phyloP scores from a whole-genome alignment of 1,139 yeast species.

The Sugiyamaella neomexicana region DNA sequence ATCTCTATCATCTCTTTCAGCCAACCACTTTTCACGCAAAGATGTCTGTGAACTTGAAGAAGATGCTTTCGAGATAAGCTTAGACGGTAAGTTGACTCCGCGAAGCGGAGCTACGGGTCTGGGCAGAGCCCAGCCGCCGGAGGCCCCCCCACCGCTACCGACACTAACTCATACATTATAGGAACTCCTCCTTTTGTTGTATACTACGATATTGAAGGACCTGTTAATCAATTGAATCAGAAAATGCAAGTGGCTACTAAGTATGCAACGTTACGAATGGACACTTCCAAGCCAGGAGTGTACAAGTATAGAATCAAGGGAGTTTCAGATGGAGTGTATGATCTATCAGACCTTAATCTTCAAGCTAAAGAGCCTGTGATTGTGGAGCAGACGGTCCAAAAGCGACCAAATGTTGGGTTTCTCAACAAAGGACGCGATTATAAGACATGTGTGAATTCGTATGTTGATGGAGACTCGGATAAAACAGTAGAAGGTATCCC shows the following conservation, averaged over 20 bases:
- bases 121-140: background rate
- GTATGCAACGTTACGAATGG: slow-evolving; percentile 49
- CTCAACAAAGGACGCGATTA: slow-evolving; percentile 48
- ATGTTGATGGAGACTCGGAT: slow-evolving; percentile 31
- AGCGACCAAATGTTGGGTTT: slow-evolving; percentile 61
- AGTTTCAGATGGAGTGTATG: slow-evolving; percentile 66
- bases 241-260: slow-evolving; percentile 54
- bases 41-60: slow-evolving; percentile 52
- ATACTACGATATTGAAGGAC: slow-evolving; percentile 63
- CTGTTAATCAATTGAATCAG: slow-evolving; percentile 50
- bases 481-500: slow-evolving; percentile 53
- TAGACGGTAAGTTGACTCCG: slow-evolving; percentile 42
- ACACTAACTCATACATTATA: slow-evolving; percentile 20
- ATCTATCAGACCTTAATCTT: slow-evolving; percentile 39
- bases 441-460: slow-evolving; percentile 52
- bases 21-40: slow-evolving; percentile 38
- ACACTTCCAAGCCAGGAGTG: slow-evolving; percentile 49
- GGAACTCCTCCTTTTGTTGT: slow-evolving; percentile 67
- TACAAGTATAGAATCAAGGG: slow-evolving; percentile 63
- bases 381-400: slow-evolving; percentile 60
- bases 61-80: slow-evolving; percentile 50
- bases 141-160: background rate
- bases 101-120: background rate
- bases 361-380: slow-evolving; percentile 42
- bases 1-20: slow-evolving; percentile 28